Conservation (phyloP, 305 asterid species). For the Caryopteris hybrid region DNA sequence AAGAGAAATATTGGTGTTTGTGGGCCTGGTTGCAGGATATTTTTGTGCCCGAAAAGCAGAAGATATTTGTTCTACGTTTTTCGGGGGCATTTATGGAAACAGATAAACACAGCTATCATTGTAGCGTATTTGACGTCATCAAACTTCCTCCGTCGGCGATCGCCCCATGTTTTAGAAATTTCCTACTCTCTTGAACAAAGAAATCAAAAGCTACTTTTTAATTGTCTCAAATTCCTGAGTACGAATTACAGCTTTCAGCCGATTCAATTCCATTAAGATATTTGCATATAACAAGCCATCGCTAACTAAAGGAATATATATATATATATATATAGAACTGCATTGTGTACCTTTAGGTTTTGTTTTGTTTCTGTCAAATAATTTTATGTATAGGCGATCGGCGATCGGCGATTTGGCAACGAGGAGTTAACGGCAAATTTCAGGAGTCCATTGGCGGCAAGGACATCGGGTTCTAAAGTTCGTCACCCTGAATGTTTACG, state of each 20-base stretch:
- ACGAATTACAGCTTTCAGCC: background rate
- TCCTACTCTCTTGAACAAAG: background rate
- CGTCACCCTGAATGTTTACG: slow-evolving; percentile 15
- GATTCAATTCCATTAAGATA: background rate
- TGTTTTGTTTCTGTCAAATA: background rate
- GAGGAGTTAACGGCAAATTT: background rate
- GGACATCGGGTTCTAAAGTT: slow-evolving; percentile 16
- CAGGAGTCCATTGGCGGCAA: background rate
- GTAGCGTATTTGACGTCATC: background rate
- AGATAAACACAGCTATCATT: background rate
- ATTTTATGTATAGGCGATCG: slow-evolving; percentile 2
- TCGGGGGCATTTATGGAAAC: background rate
- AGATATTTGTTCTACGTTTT: background rate
- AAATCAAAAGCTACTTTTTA: background rate
- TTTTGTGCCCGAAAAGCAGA: background rate
- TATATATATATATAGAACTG: background rate
- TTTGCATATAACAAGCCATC: no score
- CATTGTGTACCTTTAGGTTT: background rate
- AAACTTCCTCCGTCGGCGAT: background rate
- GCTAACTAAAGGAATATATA: no score
- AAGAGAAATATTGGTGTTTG: background rate
- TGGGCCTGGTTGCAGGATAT: background rate
- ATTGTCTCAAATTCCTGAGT: background rate
- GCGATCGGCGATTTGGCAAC: background rate
- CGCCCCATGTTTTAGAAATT: slow-evolving; percentile 4